Conservation (phyloP, 768 basidiomycete species). For the Lactifluus pinguis region DNA sequence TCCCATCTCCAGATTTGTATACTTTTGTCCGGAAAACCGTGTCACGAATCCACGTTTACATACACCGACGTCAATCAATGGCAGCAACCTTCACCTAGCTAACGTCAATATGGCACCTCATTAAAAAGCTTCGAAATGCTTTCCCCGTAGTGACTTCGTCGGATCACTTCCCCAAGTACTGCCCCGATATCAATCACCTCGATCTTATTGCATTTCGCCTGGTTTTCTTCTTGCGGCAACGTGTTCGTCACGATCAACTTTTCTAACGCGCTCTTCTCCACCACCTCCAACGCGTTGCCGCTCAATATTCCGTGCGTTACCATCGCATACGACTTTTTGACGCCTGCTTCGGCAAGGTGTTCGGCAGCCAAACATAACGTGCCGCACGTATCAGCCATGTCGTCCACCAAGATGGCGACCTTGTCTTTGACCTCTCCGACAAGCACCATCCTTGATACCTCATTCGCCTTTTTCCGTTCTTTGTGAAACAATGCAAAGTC, state of each 20-base stretch:
- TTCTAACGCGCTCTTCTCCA: conserved; percentile 69
- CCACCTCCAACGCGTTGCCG: conserved; percentile 71
- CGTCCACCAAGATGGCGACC: conserved; percentile 91
- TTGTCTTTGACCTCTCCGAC: conserved; percentile 92
- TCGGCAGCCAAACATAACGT: conserved; percentile 88
- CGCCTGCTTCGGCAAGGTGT: conserved; percentile 85
- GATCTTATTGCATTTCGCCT: conserved; percentile 62
- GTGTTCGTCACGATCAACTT: conserved; percentile 98
- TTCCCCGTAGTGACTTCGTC: conserved; percentile 96
- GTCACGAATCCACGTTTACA: not conserved
- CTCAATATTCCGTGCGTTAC: conserved; percentile 96
- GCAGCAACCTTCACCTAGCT: not conserved
- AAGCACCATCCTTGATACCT: conserved; percentile 90
- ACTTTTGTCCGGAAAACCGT: not conserved
- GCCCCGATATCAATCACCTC: conserved; percentile 93
- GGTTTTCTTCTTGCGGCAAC: conserved; percentile 79
- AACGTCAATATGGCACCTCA: conserved; percentile 72
- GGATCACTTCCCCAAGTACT: conserved; percentile 92
- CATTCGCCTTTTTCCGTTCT: conserved; percentile 94
- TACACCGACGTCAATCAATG: not conserved
- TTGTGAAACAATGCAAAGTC: conserved; percentile 99
- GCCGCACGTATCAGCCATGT: conserved; percentile 97
- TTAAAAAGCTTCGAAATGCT: conserved; percentile 84
- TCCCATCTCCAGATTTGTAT: not conserved
- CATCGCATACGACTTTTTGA: conserved; percentile 76